phyloP scores from a whole-genome alignment of 2,329 filamentous ascomycete genomes.

The Lasiodiplodia hormozganensis region DNA sequence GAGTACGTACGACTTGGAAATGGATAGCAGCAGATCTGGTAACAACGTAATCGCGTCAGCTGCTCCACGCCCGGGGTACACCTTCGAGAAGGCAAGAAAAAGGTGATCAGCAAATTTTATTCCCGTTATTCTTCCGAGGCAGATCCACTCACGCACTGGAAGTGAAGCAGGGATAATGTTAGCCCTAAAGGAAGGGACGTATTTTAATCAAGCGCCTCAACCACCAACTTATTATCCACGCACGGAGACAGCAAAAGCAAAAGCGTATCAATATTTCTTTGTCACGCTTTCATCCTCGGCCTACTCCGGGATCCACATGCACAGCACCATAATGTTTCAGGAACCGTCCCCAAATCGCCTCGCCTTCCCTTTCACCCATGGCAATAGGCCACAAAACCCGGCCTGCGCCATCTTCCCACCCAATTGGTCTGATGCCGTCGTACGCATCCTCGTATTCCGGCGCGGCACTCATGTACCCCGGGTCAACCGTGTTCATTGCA shows the following conservation, averaged over 20 bases:
- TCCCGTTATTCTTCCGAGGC: background rate
- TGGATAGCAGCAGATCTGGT: background rate
- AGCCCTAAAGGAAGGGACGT: background rate
- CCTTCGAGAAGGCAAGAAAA: background rate
- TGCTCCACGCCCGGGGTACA: background rate
- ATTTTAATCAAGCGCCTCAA: background rate
- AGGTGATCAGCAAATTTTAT: background rate
- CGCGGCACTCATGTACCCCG: conserved; percentile 49
- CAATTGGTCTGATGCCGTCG: conserved; percentile 41
- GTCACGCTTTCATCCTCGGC: background rate
- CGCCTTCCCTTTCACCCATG: conserved; percentile 29
- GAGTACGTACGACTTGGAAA: background rate
- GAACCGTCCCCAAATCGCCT: background rate
- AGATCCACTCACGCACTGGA: background rate
- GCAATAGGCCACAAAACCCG: conserved; percentile 48
- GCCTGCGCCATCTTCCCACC: conserved; percentile 49
- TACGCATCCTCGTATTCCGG: conserved; percentile 38
- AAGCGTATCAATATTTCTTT: background rate
- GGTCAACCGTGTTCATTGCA: conserved; percentile 50
- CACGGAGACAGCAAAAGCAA: background rate
- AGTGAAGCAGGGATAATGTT: background rate
- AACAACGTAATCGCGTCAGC: background rate
- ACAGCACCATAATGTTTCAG: conserved; percentile 8
- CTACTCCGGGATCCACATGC: background rate
- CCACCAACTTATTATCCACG: background rate